phyloP scores from a whole-genome alignment of 1,139 yeast species.

The Scheffersomyces insectosa region DNA sequence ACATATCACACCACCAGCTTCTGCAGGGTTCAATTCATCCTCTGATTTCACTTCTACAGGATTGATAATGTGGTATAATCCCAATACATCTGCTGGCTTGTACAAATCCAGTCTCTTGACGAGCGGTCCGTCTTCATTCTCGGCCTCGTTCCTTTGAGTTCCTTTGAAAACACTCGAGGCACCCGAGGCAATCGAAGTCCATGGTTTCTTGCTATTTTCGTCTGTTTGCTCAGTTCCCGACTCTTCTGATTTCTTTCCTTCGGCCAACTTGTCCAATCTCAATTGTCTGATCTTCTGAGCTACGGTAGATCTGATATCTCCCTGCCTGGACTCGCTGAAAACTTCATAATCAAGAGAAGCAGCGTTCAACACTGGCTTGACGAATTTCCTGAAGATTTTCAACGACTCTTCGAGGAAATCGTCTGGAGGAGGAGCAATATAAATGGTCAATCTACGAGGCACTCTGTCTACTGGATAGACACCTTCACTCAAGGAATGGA shows the following conservation, averaged over 20 bases:
- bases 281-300: conserved; percentile 79
- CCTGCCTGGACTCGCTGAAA: conserved; percentile 76
- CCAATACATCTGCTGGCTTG: conserved; percentile 56
- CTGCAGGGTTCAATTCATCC: conserved; percentile 45
- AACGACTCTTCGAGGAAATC: conserved; percentile 81
- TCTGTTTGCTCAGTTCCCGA: conserved; percentile 1
- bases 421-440: conserved; percentile 94
- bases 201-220: conserved; percentile 8
- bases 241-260: conserved; percentile 9
- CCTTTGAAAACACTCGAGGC: conserved; percentile 7
- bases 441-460: conserved; percentile 80
- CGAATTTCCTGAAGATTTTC: conserved; percentile 71
- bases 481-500: conserved; percentile 48
- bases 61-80: conserved; percentile 48
- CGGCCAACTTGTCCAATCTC: conserved; percentile 43
- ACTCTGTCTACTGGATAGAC: conserved; percentile 38
- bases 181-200: conserved; percentile 8
- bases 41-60: conserved; percentile 42
- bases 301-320: conserved; percentile 78
- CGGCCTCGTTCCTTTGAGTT: not conserved
- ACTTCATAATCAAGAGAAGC: conserved; percentile 87
- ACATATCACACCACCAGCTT: conserved; percentile 85
- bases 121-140: conserved; percentile 21
- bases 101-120: conserved; percentile 43
- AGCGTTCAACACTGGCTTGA: conserved; percentile 85